Conservation (phyloP, 352 stramenopile genomes). For the Phytophthora tubulina region DNA sequence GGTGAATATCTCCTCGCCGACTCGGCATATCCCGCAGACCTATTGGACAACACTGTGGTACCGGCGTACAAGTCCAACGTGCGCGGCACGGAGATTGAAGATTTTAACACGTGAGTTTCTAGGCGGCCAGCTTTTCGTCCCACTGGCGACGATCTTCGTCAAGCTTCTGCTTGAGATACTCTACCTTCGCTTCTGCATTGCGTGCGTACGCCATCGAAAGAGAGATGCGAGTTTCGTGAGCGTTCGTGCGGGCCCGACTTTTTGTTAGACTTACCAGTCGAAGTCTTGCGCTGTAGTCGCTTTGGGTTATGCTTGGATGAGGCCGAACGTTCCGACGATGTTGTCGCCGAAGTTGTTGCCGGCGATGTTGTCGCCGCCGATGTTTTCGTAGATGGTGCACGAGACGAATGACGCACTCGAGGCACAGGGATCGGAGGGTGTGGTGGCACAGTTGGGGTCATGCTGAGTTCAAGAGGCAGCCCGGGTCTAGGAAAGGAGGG, state of each 20-base stretch:
- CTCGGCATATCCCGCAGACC: slow-evolving; percentile 10
- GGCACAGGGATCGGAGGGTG: too few relatives aligned
- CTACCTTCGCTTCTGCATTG: background rate
- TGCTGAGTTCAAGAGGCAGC: too few relatives aligned
- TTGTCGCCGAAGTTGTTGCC: too few relatives aligned
- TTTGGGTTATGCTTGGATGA: background rate
- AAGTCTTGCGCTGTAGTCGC: background rate
- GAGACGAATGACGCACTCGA: too few relatives aligned
- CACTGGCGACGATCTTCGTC: slow-evolving; percentile 1
- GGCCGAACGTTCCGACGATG: background rate
- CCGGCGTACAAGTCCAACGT: background rate
- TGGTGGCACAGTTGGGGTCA: too few relatives aligned
- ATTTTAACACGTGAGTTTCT: slow-evolving; percentile 5
- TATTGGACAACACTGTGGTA: background rate
- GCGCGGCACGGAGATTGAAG: background rate
- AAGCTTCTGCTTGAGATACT: slow-evolving; percentile 14
- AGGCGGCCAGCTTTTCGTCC: background rate
- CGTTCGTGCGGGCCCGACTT: background rate
- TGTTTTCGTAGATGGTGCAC: too few relatives aligned
- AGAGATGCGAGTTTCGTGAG: background rate
- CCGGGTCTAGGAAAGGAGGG: too few relatives aligned
- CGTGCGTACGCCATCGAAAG: slow-evolving; percentile 8
- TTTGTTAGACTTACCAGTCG: background rate
- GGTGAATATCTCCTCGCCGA: slow-evolving; percentile 14
- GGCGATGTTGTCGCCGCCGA: too few relatives aligned